Base-by-base conservation (phyloP, 495 filamentous ascomycete species). In the Talaromyces stipitatus region DNA sequence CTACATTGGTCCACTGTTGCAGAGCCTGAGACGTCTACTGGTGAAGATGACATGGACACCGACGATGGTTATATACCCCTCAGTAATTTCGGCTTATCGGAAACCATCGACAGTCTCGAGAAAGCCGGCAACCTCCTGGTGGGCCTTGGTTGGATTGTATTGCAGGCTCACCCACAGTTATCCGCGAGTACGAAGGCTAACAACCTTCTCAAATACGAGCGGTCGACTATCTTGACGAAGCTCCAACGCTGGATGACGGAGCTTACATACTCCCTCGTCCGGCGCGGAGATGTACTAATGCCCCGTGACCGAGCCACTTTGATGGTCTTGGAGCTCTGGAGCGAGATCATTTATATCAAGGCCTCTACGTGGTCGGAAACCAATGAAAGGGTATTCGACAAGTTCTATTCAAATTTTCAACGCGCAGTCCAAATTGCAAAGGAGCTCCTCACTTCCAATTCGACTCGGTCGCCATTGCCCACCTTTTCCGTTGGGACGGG, bases 401-500 rank as follows among this genome's bases (percentile, higher is more conserved):
- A n/a, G 28, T 61, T 56, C 30, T 22, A 51, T 7, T 4, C 27
- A 27, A 27, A 54, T 33, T 65, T 62, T 30, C 28, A 55, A 50
- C 32, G 48, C 2, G 46, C 27, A 1, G 56, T 60, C 5, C n/a
- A 60, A 1, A 2, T 62, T 10, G 58, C 58, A 11, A 55, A 54
- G 29, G 10, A 12, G 9, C 26, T 62, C 2, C 52, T 62, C 14
- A 4, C 32, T 7, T 50, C 52, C 22, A 24, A 32, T 23, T 38
- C 51, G 22, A 12, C 12, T 24, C 18, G 22, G 22, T 50, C 7
- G 11, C 20, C 16, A 1, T 55, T 30, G 52, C 63, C 63, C 2
- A 57, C 55, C 4, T 65, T 65, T 48, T 60, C 63, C 2, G 55
- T 62, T 43, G 54, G 56, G 16, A 54, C 55, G 23, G 58, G 60